Conservation (phyloP, 768 basidiomycete genomes). For the Tricholomella constricta region DNA sequence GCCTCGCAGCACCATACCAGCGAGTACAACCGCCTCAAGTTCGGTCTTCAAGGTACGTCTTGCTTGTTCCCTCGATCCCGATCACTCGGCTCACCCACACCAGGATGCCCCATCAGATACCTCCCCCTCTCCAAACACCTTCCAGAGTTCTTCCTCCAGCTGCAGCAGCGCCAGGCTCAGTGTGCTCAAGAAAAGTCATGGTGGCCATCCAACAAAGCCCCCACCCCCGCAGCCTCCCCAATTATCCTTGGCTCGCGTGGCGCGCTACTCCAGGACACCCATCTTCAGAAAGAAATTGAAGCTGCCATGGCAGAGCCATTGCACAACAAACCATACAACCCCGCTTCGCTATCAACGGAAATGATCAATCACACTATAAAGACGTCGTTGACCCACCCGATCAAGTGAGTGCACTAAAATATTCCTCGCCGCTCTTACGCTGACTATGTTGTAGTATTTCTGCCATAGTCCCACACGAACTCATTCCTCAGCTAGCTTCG, state of each 20-base stretch:
- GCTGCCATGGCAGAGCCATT: conserved; percentile 55
- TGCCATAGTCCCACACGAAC: conserved; percentile 59
- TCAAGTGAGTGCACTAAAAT: conserved; percentile 61
- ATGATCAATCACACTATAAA: conserved; percentile 42
- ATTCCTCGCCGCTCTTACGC: not conserved
- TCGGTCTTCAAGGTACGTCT: conserved; percentile 45
- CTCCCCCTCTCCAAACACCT: conserved; percentile 62
- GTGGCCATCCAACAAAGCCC: conserved; percentile 43
- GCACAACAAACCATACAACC: conserved; percentile 7
- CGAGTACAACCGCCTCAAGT: conserved; percentile 71
- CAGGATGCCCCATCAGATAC: conserved; percentile 62
- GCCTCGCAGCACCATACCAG: conserved; percentile 77
- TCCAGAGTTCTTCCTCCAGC: conserved; percentile 56
- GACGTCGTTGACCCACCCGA: conserved; percentile 80
- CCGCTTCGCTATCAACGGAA: not conserved
- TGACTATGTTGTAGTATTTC: conserved; percentile 51
- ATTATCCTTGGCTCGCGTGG: conserved; percentile 32
- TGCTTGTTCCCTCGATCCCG: not conserved
- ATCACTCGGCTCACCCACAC: not conserved
- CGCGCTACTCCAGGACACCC: conserved; percentile 19
- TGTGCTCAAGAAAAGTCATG: conserved; percentile 42
- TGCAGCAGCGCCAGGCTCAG: conserved; percentile 52
- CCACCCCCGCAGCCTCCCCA: conserved; percentile 14
- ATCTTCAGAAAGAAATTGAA: conserved; percentile 51
- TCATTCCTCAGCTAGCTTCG: conserved; percentile 54